Evolutionary conservation across 495 filamentous ascomycete genomes (phyloP), one percentile per base, ranked within the genome.

Genomic region (Tuber umbilicatum): DNA sequence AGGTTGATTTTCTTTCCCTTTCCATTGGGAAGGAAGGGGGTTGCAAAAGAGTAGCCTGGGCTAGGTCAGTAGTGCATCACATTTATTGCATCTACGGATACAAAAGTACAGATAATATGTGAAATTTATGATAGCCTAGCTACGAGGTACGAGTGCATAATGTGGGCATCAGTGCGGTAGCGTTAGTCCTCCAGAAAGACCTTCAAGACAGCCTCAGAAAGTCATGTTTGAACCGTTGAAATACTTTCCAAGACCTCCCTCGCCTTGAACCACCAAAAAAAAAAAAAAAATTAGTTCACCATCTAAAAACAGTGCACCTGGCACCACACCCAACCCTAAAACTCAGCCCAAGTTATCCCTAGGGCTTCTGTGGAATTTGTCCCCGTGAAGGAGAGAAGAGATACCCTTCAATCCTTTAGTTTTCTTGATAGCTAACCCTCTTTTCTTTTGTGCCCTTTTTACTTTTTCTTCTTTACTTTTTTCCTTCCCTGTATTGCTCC

Each of bases 251-350:
- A 31, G 27, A 35, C 55, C 55, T 64, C 5, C 55, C 55, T 35
- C 55, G 27, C 55, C 27, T 35, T 31, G 55, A 35, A 17, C 4
- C 12, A 17, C 27, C 3, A 35, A 16, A 4, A 17, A 64, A 64
- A 17, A 35, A 55, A 55, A 55, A 55, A 55, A n/a, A 35, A 31
- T 64, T 64, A 64, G 27, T 64, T 64, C 55, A 64, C 27, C 27
- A 14, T 35, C 31, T 35, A 64, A 64, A 45, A 60, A 60, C 38
- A 76, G 68, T 41, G 39, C 55, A n/a, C n/a, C n/a, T n/a, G n/a
- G n/a, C n/a, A 70, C 71, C 47, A 40, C 41, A 79, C 74, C 72
- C 69, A 79, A 69, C 76, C 75, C 76, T 79, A 78, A 76, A 72
- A 74, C 55, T 16, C 55, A 31, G 27, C 31, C 31, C 27, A 35